These are phyloP conservation scores for Nemania abortiva DNA, from an alignment of 2,329 filamentous ascomycete genomes.

Conservation along the genomic window DNA sequence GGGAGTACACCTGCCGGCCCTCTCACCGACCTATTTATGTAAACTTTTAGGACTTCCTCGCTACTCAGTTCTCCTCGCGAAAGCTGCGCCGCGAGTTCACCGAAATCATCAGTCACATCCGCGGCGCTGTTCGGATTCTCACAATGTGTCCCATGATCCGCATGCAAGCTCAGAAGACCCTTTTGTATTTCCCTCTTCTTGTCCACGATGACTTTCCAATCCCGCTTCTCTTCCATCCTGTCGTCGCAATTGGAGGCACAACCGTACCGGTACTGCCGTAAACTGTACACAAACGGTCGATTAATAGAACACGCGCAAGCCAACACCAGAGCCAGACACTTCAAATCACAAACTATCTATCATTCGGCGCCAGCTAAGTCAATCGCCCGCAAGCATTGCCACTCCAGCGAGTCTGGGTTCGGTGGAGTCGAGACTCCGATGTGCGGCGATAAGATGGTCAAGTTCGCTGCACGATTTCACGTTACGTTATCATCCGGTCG, in stretches of 20 bases:
- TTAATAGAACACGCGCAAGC: neutral
- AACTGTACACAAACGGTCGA: neutral
- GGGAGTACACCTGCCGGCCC: neutral
- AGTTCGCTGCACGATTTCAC: neutral
- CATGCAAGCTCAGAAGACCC: slow-evolving; percentile 8
- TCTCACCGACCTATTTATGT: slow-evolving; percentile 40
- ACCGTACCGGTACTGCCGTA: neutral
- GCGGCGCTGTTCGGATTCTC: neutral
- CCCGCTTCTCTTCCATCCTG: slow-evolving; percentile 23
- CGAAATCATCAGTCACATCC: slow-evolving; percentile 1
- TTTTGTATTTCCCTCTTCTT: slow-evolving; percentile 21
- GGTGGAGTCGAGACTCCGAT: slow-evolving; percentile 19
- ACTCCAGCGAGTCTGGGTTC: neutral
- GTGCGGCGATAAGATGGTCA: slow-evolving; percentile 13
- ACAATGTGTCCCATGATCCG: neutral
- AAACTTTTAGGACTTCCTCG: slow-evolving; percentile 39
- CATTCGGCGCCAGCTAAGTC: neutral
- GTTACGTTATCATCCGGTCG: neutral
- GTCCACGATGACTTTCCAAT: slow-evolving; percentile 22
- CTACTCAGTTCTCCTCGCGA: slow-evolving; percentile 38
- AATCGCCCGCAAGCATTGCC: neutral
- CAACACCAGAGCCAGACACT: no score
- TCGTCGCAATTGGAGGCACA: neutral
- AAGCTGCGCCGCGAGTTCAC: slow-evolving; percentile 27
- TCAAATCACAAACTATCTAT: neutral